Conservation (phyloP, 208 protist species). For the Leishmania tropica region DNA sequence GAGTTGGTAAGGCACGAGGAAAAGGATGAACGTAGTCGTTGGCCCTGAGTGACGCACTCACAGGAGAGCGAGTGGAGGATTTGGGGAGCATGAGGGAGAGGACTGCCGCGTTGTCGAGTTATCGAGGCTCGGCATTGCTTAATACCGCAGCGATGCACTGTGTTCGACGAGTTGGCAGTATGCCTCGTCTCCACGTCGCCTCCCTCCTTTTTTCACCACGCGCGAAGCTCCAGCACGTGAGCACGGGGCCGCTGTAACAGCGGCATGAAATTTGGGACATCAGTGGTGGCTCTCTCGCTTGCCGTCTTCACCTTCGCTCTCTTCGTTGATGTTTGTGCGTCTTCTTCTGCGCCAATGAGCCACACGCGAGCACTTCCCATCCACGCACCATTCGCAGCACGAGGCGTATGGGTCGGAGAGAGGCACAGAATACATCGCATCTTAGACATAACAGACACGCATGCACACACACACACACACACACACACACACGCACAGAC, state of each 20-base stretch:
- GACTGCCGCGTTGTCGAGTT: neutral
- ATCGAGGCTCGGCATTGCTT: neutral
- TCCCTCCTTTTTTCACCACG: neutral
- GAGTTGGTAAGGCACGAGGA: neutral
- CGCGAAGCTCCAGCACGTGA: neutral
- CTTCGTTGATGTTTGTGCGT: neutral
- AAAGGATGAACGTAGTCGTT: neutral
- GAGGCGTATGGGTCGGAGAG: neutral
- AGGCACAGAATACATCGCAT: neutral
- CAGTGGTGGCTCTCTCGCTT: neutral
- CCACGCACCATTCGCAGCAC: neutral
- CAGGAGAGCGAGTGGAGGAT: neutral
- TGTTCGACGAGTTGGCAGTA: neutral
- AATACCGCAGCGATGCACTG: neutral
- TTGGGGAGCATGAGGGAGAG: neutral
- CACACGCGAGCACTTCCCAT: neutral
- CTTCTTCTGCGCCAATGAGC: neutral
- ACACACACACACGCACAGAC: neutral
- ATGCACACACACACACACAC: neutral
- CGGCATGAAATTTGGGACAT: neutral
- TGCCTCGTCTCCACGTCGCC: neutral
- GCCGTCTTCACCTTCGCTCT: neutral
- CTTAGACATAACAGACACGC: neutral
- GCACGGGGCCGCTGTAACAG: neutral
- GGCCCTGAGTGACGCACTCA: neutral